Evolutionary conservation across 1,284 basidiomycete species (phyloP).

Genomic region (Melampsora medusae): DNA sequence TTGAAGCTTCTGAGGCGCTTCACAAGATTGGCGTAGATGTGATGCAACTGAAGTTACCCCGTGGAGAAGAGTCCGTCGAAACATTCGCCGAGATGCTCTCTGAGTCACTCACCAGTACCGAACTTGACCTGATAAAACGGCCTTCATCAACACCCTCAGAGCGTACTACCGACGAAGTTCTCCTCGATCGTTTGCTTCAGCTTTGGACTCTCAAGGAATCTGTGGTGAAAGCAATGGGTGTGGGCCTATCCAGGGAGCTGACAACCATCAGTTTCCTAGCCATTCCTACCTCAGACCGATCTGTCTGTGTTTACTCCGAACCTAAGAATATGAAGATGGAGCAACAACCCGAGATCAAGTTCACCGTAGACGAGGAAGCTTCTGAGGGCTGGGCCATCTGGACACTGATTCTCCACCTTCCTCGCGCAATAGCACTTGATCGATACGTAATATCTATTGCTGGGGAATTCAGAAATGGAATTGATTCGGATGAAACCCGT

Average conservation of each 20-base stretch:
- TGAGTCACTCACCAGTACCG: constrained; percentile 21
- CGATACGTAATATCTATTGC: not conserved
- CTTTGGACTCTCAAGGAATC: constrained; percentile 44
- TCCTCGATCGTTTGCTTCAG: constrained; percentile 29
- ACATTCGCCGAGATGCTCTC: constrained; percentile 8
- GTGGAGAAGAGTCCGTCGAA: not conserved
- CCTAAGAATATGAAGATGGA: not conserved
- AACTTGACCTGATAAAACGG: constrained; percentile 15
- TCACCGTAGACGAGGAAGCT: not conserved
- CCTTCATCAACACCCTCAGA: not conserved
- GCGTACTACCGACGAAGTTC: not conserved
- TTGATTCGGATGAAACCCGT: not conserved
- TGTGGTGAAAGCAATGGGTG: constrained; percentile 36
- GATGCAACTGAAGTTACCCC: constrained; percentile 27
- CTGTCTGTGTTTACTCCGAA: not conserved
- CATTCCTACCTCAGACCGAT: not conserved
- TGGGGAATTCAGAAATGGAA: not conserved
- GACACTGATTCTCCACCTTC: not conserved
- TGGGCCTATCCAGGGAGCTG: constrained; percentile 22
- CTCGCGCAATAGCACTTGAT: not conserved
- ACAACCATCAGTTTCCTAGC: constrained; percentile 13
- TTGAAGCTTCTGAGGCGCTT: not conserved
- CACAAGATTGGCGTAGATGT: constrained; percentile 34
- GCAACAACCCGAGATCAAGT: not conserved
- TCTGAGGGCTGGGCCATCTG: not conserved